phyloP scores from a whole-genome alignment of 225 moss, liverwort and hornwort species.

The Asterella californica region DNA sequence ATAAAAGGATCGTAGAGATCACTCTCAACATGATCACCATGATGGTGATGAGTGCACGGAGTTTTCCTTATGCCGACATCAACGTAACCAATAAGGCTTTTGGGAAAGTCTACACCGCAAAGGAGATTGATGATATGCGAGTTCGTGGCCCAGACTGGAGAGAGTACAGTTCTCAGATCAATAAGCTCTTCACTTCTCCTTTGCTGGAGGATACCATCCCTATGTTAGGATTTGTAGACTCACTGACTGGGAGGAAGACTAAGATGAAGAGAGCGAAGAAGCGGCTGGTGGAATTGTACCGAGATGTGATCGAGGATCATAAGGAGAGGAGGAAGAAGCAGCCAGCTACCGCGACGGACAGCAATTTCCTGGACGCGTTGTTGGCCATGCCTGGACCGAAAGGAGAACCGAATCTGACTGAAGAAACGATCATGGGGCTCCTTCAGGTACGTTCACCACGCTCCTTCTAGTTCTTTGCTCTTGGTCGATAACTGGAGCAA shows the following conservation, averaged over 20 bases:
- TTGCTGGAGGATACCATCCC: slow-evolving; percentile 20
- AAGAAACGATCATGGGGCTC: slow-evolving; percentile 16
- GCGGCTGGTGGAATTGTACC: slow-evolving; percentile 13
- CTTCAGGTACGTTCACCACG: slow-evolving; percentile 11
- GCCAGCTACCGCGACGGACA: slow-evolving; percentile 1
- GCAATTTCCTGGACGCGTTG: slow-evolving; percentile 1
- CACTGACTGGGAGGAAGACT: neutral
- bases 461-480: no score
- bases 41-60: slow-evolving; percentile 17
- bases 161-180: neutral
- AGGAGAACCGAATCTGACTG: neutral
- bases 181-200: slow-evolving; percentile 5
- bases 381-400: slow-evolving; percentile 16
- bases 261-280: slow-evolving; percentile 20
- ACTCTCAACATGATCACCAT: slow-evolving; percentile 14
- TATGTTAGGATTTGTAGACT: neutral
- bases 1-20: slow-evolving; percentile 8
- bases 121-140: slow-evolving; percentile 14
- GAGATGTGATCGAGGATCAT: slow-evolving; percentile 10
- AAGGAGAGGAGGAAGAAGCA: slow-evolving; percentile 5
- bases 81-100: slow-evolving; percentile 4
- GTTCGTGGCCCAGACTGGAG: slow-evolving; percentile 20
- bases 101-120: slow-evolving; percentile 1
- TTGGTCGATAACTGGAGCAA: no score
- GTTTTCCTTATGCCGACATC: slow-evolving; percentile 21